Percentiles rank a stretch among this genome's conserved stretches.
Evolutionary conservation across 1,139 yeast species (phyloP).

Genomic region (Taiozyma sp.): DNA sequence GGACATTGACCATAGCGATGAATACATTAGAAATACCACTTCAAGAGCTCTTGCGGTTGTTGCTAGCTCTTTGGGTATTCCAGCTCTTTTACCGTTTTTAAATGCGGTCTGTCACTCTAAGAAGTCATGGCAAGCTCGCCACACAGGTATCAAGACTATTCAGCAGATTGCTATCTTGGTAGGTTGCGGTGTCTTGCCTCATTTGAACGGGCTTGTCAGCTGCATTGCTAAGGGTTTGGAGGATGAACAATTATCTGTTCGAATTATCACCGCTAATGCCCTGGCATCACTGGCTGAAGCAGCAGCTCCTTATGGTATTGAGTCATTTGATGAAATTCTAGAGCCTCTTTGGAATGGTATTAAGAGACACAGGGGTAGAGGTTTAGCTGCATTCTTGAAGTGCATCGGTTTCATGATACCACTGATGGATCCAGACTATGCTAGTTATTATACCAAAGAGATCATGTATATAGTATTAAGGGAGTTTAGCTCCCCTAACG

Average conservation of each 20-base stretch:
- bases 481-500: conserved; percentile 81
- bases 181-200: conserved; percentile 78
- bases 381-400: conserved; percentile 68
- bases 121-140: conserved; percentile 81
- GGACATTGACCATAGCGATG: conserved; percentile 80
- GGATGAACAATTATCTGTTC: conserved; percentile 66
- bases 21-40: conserved; percentile 71
- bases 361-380: conserved; percentile 69
- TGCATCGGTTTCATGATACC: conserved; percentile 83
- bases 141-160: conserved; percentile 75
- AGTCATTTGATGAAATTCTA: conserved; percentile 63
- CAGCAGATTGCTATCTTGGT: conserved; percentile 68
- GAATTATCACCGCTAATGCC: conserved; percentile 67
- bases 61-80: conserved; percentile 74
- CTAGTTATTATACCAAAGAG: conserved; percentile 73
- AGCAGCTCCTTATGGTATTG: conserved; percentile 88
- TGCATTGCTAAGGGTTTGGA: conserved; percentile 55
- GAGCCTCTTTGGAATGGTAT: conserved; percentile 84
- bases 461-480: conserved; percentile 60
- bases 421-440: conserved; percentile 79
- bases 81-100: conserved; percentile 67
- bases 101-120: conserved; percentile 77
- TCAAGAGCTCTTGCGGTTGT: conserved; percentile 83
- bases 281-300: conserved; percentile 76
- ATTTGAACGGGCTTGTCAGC: conserved; percentile 56